These are phyloP conservation scores for Oropetium thomaeum DNA, from an alignment of 176 grass and related monocot species.

Conservation along the genomic window DNA sequence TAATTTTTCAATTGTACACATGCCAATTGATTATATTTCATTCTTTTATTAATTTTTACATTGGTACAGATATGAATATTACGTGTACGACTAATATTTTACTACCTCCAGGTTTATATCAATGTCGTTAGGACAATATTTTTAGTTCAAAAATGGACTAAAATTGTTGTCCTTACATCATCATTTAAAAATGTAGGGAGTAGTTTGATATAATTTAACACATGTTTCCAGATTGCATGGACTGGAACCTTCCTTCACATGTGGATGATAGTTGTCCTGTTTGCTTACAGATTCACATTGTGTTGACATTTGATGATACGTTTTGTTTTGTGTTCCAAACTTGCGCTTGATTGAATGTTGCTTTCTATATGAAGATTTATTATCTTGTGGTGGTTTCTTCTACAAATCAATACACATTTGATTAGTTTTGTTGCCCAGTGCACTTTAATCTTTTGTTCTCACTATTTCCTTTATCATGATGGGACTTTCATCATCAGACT, in stretches of 20 bases:
- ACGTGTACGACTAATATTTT: constrained; percentile 13
- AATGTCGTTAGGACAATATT: too few relatives aligned
- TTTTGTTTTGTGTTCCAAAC: neutral
- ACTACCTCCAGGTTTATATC: too few relatives aligned
- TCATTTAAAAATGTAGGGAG: too few relatives aligned
- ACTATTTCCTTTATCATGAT: constrained; percentile 8
- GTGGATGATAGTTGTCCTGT: constrained; percentile 12
- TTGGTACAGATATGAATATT: neutral
- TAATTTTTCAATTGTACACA: neutral
- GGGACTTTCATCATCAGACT: neutral
- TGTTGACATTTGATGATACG: neutral
- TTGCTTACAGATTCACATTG: constrained; percentile 12
- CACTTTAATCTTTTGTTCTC: neutral
- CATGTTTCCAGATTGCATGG: constrained; percentile 10
- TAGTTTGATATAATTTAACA: neutral
- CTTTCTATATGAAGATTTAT: constrained; percentile 13
- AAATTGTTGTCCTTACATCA: too few relatives aligned
- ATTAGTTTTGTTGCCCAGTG: neutral
- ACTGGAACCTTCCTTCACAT: constrained; percentile 9
- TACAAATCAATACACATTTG: constrained; percentile 7
- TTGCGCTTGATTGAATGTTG: constrained; percentile 22
- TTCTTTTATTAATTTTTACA: neutral
- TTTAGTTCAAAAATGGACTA: too few relatives aligned
- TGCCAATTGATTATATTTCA: neutral
- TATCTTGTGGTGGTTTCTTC: constrained; percentile 16